A percentile compares a stretch with the other conserved stretches of the same genome.
Evolutionary conservation across 495 filamentous ascomycete species (phyloP).

Genomic region (Pseudevernia furfuracea): DNA sequence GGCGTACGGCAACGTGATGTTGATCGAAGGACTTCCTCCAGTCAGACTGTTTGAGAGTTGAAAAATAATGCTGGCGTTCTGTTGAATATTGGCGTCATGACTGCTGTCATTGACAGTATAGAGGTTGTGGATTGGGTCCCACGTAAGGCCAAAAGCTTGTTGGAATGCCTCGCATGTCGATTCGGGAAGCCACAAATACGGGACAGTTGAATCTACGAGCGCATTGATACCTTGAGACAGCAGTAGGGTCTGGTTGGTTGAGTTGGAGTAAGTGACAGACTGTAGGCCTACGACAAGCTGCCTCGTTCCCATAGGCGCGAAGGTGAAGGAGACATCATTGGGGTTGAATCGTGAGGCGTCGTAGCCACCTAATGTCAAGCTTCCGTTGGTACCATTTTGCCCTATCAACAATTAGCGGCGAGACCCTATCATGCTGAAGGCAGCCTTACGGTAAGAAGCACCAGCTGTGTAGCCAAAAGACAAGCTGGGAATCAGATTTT

Average conservation of each 20-base stretch:
- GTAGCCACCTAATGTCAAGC: conserved; percentile 54
- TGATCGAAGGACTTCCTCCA: conserved; percentile 35
- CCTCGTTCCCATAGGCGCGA: conserved; percentile 40
- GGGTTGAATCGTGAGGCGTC: conserved; percentile 47
- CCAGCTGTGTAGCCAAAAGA: conserved; percentile 60
- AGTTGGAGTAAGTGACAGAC: conserved; percentile 36
- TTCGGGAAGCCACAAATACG: conserved; percentile 56
- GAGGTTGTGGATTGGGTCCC: conserved; percentile 37
- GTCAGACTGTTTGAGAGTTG: conserved; percentile 37
- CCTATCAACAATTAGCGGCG: conserved; percentile 18
- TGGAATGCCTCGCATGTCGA: conserved; percentile 51
- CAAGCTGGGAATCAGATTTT: conserved; percentile 46
- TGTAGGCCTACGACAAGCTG: conserved; percentile 45
- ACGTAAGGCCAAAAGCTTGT: conserved; percentile 41
- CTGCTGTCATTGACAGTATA: conserved; percentile 47
- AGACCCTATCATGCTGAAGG: neutral
- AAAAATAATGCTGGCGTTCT: conserved; percentile 44
- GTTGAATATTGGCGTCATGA: conserved; percentile 35
- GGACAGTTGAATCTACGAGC: conserved; percentile 56
- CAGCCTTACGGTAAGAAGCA: conserved; percentile 46
- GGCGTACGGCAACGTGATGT: conserved; percentile 46
- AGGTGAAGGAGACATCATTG: conserved; percentile 44
- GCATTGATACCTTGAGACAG: conserved; percentile 43
- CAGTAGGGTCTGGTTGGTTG: conserved; percentile 30
- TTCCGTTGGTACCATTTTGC: conserved; percentile 39